Conservation (phyloP, 495 filamentous ascomycete genomes). For the Tetracladium marchalianum region DNA sequence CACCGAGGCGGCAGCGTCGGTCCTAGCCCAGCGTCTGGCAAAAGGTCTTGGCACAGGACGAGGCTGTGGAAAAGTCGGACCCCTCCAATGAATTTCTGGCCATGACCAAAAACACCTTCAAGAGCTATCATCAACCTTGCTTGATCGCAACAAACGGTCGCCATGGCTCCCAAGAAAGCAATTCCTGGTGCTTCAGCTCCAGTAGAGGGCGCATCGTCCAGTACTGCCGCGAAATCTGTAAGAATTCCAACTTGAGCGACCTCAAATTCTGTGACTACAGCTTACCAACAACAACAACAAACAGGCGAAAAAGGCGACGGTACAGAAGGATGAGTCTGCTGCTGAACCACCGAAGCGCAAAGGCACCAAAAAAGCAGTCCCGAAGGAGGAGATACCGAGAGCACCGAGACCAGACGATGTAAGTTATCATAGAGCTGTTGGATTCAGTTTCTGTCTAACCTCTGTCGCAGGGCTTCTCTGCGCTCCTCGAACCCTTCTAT, state of each 20-base stretch:
- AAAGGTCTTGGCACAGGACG: no score
- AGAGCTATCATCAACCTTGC: no score
- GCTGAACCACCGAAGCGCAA: conserved; percentile 12
- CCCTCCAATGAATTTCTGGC: neutral
- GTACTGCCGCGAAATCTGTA: neutral
- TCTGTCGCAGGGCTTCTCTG: conserved; percentile 58
- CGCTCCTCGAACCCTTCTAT: conserved; percentile 89
- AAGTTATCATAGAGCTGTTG: neutral
- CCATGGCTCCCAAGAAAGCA: conserved; percentile 20
- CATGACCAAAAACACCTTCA: neutral
- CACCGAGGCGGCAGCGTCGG: no score
- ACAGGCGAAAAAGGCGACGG: no score
- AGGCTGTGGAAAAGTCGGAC: no score
- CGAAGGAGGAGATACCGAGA: conserved; percentile 3
- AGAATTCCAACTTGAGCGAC: neutral
- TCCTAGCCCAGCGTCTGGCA: no score
- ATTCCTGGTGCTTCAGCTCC: conserved; percentile 6
- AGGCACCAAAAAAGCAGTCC: conserved; percentile 14
- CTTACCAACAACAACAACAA: neutral
- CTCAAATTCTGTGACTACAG: neutral
- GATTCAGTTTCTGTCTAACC: neutral
- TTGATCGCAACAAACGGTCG: no score
- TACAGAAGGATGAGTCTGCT: neutral
- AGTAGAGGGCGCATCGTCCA: conserved; percentile 6
- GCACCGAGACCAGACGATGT: conserved; percentile 12